A percentile compares a stretch with the other conserved stretches of the same genome.
Conservation (phyloP, 305 asterid species). For the Fraxinus xanthoxyloides region DNA sequence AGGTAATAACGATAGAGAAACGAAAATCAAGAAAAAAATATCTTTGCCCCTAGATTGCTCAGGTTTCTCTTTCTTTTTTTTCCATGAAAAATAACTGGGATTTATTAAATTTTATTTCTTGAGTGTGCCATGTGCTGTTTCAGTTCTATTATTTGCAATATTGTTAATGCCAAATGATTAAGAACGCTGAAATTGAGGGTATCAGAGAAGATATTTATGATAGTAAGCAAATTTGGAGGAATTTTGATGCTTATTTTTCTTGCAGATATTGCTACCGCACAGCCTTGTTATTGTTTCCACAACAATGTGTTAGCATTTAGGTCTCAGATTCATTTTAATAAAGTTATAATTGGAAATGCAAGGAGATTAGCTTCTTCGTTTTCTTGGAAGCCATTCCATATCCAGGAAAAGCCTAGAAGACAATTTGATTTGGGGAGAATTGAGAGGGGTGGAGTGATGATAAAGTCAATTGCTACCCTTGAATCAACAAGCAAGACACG, state of each 20-base stretch:
- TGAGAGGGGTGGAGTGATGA: constrained; percentile 43
- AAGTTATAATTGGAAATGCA: constrained; percentile 41
- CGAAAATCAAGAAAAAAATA: neutral
- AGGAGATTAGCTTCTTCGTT: constrained; percentile 35
- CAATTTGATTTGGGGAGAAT: constrained; percentile 30
- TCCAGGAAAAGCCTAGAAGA: constrained; percentile 32
- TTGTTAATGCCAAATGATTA: neutral
- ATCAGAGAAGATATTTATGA: neutral
- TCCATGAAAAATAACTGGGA: neutral
- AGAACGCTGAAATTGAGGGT: neutral
- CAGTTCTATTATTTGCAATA: neutral
- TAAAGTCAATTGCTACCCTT: constrained; percentile 66
- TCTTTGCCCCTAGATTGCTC: neutral
- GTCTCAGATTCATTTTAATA: constrained; percentile 36
- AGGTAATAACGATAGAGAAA: constrained; percentile 22
- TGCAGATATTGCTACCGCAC: constrained; percentile 88
- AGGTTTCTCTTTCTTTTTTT: neutral
- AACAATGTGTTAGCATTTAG: constrained; percentile 45
- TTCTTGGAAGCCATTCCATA: constrained; percentile 40
- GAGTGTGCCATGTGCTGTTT: neutral
- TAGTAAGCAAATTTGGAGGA: neutral
- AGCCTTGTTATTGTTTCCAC: constrained; percentile 64
- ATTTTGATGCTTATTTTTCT: constrained; percentile 10
- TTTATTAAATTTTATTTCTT: neutral
- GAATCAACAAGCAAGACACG: constrained; percentile 44